Evolutionary conservation across 2,329 filamentous ascomycete species (phyloP).

Genomic region (Fusarium redolens): DNA sequence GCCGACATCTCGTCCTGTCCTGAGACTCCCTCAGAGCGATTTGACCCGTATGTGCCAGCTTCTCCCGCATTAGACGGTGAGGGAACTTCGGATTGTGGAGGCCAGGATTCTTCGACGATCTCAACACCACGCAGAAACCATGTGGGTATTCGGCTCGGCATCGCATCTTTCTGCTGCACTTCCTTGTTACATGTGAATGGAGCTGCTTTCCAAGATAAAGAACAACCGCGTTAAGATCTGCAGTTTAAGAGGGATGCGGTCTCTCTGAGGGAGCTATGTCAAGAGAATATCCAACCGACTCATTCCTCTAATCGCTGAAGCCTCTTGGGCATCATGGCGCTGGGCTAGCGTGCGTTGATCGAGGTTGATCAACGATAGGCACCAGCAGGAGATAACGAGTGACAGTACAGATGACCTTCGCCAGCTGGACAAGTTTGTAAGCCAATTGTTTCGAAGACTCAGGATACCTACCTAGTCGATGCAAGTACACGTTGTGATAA

Average conservation of each 20-base stretch:
- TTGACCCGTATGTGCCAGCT: not conserved
- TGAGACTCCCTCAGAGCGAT: constrained; percentile 6
- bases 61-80: constrained; percentile 30
- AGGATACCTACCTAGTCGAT: not conserved
- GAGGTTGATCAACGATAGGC: constrained; percentile 1
- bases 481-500: constrained; percentile 19
- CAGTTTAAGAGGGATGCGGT: not conserved
- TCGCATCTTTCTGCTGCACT: constrained; percentile 7
- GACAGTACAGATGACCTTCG: not conserved
- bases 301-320: constrained; percentile 4
- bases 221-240: not conserved
- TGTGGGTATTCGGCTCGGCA: constrained; percentile 28
- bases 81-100: constrained; percentile 8
- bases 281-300: not conserved
- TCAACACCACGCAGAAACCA: constrained; percentile 16
- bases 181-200: constrained; percentile 24
- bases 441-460: not conserved
- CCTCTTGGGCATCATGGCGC: constrained; percentile 3
- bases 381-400: constrained; percentile 5
- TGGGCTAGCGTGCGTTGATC: not conserved
- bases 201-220: not conserved
- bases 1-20: not conserved
- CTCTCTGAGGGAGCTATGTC: not conserved
- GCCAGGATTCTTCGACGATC: constrained; percentile 21
- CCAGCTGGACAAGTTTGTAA: not conserved